Evolutionary conservation across 352 stramenopile species (phyloP).

Genomic region (Phytophthora cactorum): DNA sequence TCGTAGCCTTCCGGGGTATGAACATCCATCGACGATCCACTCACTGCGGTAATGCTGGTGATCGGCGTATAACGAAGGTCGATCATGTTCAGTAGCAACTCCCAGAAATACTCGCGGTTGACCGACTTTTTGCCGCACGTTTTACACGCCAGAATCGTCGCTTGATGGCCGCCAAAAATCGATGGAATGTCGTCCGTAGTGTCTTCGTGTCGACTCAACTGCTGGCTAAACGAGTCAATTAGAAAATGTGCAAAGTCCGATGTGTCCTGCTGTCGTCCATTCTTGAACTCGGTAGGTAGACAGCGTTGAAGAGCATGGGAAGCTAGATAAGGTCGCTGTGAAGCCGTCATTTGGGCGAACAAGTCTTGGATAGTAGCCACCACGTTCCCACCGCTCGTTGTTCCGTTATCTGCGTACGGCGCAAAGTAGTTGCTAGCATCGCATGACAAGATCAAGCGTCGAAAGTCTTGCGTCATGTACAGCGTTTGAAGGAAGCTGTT

Average conservation of each 20-base stretch:
- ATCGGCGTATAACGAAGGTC: constrained; percentile 90
- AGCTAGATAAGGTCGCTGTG: constrained; percentile 69
- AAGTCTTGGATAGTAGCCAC: constrained; percentile 72
- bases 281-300: constrained; percentile 76
- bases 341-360: constrained; percentile 75
- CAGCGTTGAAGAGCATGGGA: constrained; percentile 78
- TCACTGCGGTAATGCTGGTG: constrained; percentile 78
- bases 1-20: constrained; percentile 71
- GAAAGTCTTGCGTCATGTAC: constrained; percentile 89
- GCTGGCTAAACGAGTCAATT: constrained; percentile 79
- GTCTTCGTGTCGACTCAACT: constrained; percentile 67
- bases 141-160: constrained; percentile 86
- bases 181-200: constrained; percentile 65
- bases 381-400: constrained; percentile 44
- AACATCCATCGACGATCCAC: constrained; percentile 75
- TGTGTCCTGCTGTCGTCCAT: constrained; percentile 84
- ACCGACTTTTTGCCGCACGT: constrained; percentile 81
- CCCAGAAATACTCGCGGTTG: constrained; percentile 90
- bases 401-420: constrained; percentile 30
- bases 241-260: constrained; percentile 90
- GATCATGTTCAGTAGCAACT: constrained; percentile 91
- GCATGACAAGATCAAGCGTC: constrained; percentile 69
- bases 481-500: constrained; percentile 91
- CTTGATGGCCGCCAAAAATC: constrained; percentile 83
- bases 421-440: constrained; percentile 51